Evolutionary conservation across 257 asterid species (phyloP), one percentile per base, ranked within the genome.

Genomic region (Solanum virginianum): DNA sequence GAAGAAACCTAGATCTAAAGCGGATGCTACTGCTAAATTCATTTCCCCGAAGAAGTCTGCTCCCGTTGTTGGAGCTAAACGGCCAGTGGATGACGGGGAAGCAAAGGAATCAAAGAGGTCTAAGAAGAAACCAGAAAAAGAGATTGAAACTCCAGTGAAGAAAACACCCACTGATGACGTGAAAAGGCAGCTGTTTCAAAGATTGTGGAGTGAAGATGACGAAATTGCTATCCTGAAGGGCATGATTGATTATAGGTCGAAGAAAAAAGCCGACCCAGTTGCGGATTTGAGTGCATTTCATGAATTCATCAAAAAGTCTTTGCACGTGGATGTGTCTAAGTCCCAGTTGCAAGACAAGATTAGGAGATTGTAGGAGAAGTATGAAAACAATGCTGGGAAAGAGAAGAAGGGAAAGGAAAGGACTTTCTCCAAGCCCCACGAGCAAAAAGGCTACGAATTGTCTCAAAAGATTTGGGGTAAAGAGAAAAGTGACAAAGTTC

Each of bases 191-290:
- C 69, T 86, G 57, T 91, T 94, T 49, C 94, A 89, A 87, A 91
- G 97, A 82, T 59, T 95, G 29, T 93, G 92, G 92, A 92, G 91
- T 41, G 94, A 93, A 51, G 95, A 90, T 0, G 98, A 95, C 22
- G 98, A 93, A 80, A 89, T 93, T 26, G 92, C 15, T 4, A 84
- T 92, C 20, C 77, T 93, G 2, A 59, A 90, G 69, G 97, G 97
- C 7, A 87, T 95, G 89, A 63, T 86, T 18, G 97, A 93, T 16
- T 92, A 89, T 20, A 11, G 68, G 12, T 22, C 74, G 5, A 82
- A 87, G 85, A 91, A 89, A 55, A 90, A 88, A 17, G 32, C 89
- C 1, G 92, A 91, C 51, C 95, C 96, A 0, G 17, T 80, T 26
- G 45, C 89, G 15, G 90, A 93, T 80, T 29, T 89, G 86, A 66